Percentiles rank a stretch among this genome's conserved stretches.
phyloP scores from a whole-genome alignment of 805 yeast genomes.

The Candida vaughaniae region DNA sequence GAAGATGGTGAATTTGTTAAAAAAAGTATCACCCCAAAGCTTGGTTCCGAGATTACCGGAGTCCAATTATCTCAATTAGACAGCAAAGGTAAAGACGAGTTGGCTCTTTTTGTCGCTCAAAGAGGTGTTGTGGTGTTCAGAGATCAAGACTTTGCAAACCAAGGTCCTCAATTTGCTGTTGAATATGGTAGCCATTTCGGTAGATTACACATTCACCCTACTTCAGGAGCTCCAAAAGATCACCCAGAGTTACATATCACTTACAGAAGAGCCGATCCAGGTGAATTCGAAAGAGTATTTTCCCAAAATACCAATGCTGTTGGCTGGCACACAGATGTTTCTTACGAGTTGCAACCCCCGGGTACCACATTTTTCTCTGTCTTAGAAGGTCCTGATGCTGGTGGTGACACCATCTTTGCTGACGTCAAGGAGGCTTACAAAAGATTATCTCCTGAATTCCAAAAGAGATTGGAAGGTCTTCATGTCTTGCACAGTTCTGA shows the following conservation, averaged over 20 bases:
- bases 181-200: conserved; percentile 67
- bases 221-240: conserved; percentile 69
- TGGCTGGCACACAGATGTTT: conserved; percentile 72
- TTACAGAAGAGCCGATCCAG: conserved; percentile 48
- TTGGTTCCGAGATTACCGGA: conserved; percentile 65
- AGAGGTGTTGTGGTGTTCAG: conserved; percentile 68
- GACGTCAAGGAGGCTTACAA: conserved; percentile 70
- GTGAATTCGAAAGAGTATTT: conserved; percentile 36
- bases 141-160: conserved; percentile 58
- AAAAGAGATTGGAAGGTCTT: conserved; percentile 56
- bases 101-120: conserved; percentile 66
- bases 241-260: conserved; percentile 63
- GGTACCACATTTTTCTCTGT: conserved; percentile 67
- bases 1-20: conserved; percentile 18
- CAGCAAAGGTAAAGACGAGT: conserved; percentile 60
- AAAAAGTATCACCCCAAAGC: conserved; percentile 59
- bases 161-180: conserved; percentile 49
- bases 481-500: conserved; percentile 69
- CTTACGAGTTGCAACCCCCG: conserved; percentile 73
- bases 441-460: conserved; percentile 64
- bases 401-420: conserved; percentile 82
- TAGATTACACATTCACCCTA: conserved; percentile 69
- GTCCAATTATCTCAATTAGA: conserved; percentile 57
- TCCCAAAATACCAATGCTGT: conserved; percentile 36
- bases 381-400: conserved; percentile 56